Evolutionary conservation across 495 filamentous ascomycete species (phyloP).

Genomic region (Apiosordaria backusii): DNA sequence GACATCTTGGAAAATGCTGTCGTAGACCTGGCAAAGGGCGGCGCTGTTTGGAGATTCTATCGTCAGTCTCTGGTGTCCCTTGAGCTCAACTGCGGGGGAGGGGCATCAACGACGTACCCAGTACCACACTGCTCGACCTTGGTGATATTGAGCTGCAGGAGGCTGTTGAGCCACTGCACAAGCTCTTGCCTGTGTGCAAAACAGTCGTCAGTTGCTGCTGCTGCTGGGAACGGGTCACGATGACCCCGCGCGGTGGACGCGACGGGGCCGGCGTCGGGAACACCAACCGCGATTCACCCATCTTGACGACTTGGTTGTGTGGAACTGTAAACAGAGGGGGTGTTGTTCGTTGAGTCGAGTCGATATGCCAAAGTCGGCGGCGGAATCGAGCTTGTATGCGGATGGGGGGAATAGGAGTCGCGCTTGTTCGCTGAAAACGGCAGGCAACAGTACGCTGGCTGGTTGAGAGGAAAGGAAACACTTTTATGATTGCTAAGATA

Average conservation of each 20-base stretch:
- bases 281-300: slow-evolving; percentile 41
- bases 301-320: slow-evolving; percentile 28
- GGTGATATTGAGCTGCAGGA: slow-evolving; percentile 94
- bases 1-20: slow-evolving; percentile 94
- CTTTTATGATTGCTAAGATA: slow-evolving; percentile 3
- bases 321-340: slow-evolving; percentile 13
- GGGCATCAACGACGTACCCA: slow-evolving; percentile 62
- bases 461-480: background rate
- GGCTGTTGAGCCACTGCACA: slow-evolving; percentile 93
- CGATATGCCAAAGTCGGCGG: background rate
- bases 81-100: slow-evolving; percentile 34
- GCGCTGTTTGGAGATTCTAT: slow-evolving; percentile 55
- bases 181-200: slow-evolving; percentile 75
- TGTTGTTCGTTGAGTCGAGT: background rate
- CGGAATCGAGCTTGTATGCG: background rate
- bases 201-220: slow-evolving; percentile 18
- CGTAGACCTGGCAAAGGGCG: slow-evolving; percentile 93
- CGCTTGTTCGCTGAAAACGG: background rate
- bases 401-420: background rate
- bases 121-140: slow-evolving; percentile 99
- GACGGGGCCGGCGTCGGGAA: slow-evolving; percentile 10
- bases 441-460: slow-evolving; percentile 1
- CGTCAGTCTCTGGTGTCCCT: slow-evolving; percentile 21
- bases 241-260: background rate
- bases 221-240: slow-evolving; percentile 2